Evolutionary conservation across 2,329 filamentous ascomycete genomes (phyloP).

Genomic region (Sphaerulina vaccinii): DNA sequence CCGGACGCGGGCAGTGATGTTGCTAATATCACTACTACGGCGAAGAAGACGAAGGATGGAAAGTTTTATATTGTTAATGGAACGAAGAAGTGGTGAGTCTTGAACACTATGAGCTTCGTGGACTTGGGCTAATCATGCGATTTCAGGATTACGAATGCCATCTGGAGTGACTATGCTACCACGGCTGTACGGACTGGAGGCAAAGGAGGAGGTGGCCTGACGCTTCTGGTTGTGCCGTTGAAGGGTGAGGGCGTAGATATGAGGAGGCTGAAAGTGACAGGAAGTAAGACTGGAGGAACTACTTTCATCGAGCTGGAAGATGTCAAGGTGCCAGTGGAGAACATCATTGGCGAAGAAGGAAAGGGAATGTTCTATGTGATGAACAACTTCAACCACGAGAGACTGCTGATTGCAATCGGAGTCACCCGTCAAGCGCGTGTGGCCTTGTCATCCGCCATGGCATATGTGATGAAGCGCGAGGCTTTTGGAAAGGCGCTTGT

Average conservation of each 20-base stretch:
- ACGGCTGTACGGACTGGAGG: constrained; percentile 61
- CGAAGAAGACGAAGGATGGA: constrained; percentile 60
- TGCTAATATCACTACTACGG: constrained; percentile 68
- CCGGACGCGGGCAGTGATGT: constrained; percentile 71
- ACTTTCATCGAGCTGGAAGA: constrained; percentile 74
- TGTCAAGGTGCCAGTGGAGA: constrained; percentile 66
- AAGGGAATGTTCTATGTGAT: constrained; percentile 65
- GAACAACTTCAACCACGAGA: constrained; percentile 34
- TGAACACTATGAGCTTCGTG: no score
- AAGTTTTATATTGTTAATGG: constrained; percentile 70
- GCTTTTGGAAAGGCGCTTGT: constrained; percentile 66
- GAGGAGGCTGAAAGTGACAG: constrained; percentile 64
- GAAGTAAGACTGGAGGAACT: constrained; percentile 64
- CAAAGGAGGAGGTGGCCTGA: constrained; percentile 45
- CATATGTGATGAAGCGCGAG: constrained; percentile 63
- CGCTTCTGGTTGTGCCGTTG: constrained; percentile 26
- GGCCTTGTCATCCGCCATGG: constrained; percentile 58
- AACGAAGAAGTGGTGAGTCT: constrained; percentile 64
- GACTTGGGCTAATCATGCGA: not conserved
- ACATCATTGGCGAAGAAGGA: constrained; percentile 68
- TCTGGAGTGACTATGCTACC: constrained; percentile 65
- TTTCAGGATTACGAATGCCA: constrained; percentile 67
- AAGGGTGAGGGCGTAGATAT: constrained; percentile 62
- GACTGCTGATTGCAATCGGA: constrained; percentile 64
- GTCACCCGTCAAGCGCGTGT: constrained; percentile 62